phyloP scores from a whole-genome alignment of 1,139 yeast species.

The Hansenula lynferdii region DNA sequence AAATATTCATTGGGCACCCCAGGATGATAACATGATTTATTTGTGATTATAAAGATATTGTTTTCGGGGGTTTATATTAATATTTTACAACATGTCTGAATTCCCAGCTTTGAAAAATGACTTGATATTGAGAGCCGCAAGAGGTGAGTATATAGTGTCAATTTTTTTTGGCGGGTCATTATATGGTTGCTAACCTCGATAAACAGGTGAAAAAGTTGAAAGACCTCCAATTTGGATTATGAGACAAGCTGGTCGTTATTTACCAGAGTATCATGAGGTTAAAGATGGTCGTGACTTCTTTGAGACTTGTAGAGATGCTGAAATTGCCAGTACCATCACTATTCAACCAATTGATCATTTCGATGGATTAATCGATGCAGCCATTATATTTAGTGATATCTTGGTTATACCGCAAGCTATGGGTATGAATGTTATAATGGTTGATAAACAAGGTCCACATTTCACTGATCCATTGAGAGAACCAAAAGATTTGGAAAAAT shows the following conservation, averaged over 20 bases:
- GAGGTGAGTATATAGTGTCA: conserved; percentile 29
- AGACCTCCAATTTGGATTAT: conserved; percentile 98
- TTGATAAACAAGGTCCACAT: conserved; percentile 93
- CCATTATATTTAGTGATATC: conserved; percentile 93
- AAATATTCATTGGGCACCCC: too few relatives aligned
- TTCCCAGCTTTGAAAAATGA: conserved; percentile 83
- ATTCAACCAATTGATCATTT: conserved; percentile 93
- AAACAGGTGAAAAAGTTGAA: conserved; percentile 66
- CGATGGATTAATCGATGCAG: conserved; percentile 90
- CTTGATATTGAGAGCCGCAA: conserved; percentile 84
- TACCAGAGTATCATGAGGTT: conserved; percentile 88
- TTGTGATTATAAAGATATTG: too few relatives aligned
- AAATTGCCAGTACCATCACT: conserved; percentile 87
- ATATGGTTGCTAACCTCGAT: conserved; percentile 9
- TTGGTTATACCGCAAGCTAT: conserved; percentile 96
- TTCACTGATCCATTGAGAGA: conserved; percentile 83
- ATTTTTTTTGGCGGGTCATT: not conserved
- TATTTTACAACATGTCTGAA: conserved; percentile 9
- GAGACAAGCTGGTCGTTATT: conserved; percentile 56
- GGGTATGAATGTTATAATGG: conserved; percentile 94
- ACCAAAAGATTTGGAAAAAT: conserved; percentile 58
- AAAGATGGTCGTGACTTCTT: conserved; percentile 88
- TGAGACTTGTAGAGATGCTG: conserved; percentile 91
- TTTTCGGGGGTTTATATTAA: too few relatives aligned
- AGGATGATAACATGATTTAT: too few relatives aligned